Evolutionary conservation across 768 basidiomycete species (phyloP).

Genomic region (Pulveroboletus sp.): DNA sequence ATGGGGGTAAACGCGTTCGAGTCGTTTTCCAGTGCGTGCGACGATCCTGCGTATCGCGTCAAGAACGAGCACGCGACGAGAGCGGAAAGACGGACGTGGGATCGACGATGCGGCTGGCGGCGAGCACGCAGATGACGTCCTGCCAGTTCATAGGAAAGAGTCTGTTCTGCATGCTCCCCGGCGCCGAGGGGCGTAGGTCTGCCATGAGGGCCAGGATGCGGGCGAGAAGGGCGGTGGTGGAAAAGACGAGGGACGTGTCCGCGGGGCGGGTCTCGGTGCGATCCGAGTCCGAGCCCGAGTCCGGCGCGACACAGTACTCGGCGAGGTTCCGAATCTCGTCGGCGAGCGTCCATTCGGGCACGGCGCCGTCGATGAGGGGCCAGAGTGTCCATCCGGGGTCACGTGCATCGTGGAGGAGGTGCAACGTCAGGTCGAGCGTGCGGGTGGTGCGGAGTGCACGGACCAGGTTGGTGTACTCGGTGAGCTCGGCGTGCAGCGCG

Average conservation of each 20-base stretch:
- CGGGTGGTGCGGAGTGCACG: conserved; percentile 56
- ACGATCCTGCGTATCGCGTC: conserved; percentile 16
- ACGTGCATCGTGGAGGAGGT: conserved; percentile 37
- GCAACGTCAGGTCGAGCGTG: conserved; percentile 54
- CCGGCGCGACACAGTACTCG: conserved; percentile 34
- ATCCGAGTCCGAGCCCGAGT: conserved; percentile 29
- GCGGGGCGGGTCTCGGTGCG: conserved; percentile 29
- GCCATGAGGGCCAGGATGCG: conserved; percentile 54
- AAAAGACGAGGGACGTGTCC: conserved; percentile 38
- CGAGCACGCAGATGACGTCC: conserved; percentile 53
- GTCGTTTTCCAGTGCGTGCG: conserved; percentile 25
- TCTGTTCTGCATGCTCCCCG: conserved; percentile 64
- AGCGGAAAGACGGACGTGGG: conserved; percentile 19
- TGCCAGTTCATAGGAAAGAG: conserved; percentile 63
- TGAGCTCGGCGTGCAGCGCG: conserved; percentile 59
- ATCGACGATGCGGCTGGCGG: conserved; percentile 37
- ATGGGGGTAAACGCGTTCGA: conserved; percentile 29
- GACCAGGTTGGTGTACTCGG: conserved; percentile 63
- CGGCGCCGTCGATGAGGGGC: conserved; percentile 68
- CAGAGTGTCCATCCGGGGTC: conserved; percentile 69
- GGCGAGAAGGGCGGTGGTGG: conserved; percentile 45
- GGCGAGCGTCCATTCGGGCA: conserved; percentile 68
- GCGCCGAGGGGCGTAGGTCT: conserved; percentile 51
- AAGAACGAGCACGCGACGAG: neutral
- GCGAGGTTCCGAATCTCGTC: conserved; percentile 63